Percentiles rank a stretch among this genome's conserved stretches.
Evolutionary conservation across 805 yeast genomes (phyloP).

Genomic region (Maudiozyma bulderi): DNA sequence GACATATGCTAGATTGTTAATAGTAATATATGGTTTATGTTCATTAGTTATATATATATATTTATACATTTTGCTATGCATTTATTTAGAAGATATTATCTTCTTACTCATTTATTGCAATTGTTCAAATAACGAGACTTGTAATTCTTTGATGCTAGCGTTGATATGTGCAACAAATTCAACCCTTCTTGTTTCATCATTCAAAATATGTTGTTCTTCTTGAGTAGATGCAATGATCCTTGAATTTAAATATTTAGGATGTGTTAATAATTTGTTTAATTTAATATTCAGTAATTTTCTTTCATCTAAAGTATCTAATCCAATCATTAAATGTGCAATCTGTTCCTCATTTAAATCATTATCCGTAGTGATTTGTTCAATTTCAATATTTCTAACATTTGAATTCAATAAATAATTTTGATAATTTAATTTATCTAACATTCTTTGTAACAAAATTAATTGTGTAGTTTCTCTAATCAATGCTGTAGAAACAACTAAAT

Average conservation of each 20-base stretch:
- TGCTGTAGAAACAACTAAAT: slow-evolving; percentile 35
- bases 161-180: slow-evolving; percentile 39
- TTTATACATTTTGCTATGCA: not conserved
- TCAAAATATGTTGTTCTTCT: slow-evolving; percentile 55
- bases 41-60: no score
- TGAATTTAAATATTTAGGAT: slow-evolving; percentile 73
- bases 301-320: slow-evolving; percentile 50
- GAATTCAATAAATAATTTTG: slow-evolving; percentile 35
- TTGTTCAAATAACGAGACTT: slow-evolving; percentile 31
- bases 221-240: slow-evolving; percentile 52
- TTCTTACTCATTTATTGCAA: not conserved
- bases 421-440: slow-evolving; percentile 45
- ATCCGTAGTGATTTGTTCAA: slow-evolving; percentile 10
- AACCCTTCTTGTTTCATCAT: slow-evolving; percentile 35
- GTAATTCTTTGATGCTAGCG: slow-evolving; percentile 44
- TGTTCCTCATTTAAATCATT: slow-evolving; percentile 4
- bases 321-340: slow-evolving; percentile 37
- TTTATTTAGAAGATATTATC: not conserved
- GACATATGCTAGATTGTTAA: no score
- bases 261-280: slow-evolving; percentile 66
- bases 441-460: slow-evolving; percentile 51
- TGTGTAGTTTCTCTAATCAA: slow-evolving; percentile 62
- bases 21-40: no score
- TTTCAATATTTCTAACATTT: not conserved
- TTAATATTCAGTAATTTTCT: slow-evolving; percentile 51